Evolutionary conservation across 1,139 yeast genomes (phyloP), one percentile per base, ranked within the genome.

Genomic region (Suhomyces ambrosiae): DNA sequence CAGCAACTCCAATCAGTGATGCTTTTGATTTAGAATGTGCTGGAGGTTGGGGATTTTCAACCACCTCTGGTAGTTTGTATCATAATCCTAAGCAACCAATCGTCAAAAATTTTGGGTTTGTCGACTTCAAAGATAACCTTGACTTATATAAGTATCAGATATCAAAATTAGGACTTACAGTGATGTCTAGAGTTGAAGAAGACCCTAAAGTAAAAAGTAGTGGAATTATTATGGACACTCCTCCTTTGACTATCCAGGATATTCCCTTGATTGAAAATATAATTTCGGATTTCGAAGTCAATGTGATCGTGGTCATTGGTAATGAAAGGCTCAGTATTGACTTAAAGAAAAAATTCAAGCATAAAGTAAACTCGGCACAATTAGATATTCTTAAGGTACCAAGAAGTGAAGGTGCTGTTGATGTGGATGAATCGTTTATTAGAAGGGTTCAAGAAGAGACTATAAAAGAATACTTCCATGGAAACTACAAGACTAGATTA

Each of bases 391-490:
- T 86, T 14, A 86, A 84, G 49, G 71, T 86, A 3, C 76, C 81
- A 24, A 80, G 79, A 48, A 81, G 88, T 34, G 86, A 85, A 24
- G 95, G 96, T 1, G 68, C 65, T 6, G 86, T 86, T 6, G 89
- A 86, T 32, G 71, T 80, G 19, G 94, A 86, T 45, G 94, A 84
- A 34, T 66, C 78, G 12, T 87, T 69, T 54, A 68, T 74, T 33
- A 73, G 97, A 53, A 78, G 82, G 32, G 45, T 74, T 18, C 97
- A 92, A 58, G 86, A 89, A 51, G 76, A 79, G 35, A 70, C 84
- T 4, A 87, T 92, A 38, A 80, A 81, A 54, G 95, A 89, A 53
- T 94, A 92, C 58, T 94, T 94, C 53, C 88, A 94, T 54, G 98
- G 98, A 2, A 77, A 78, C 11, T 65, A 68, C 28, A 73, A 73